Evolutionary conservation across 768 basidiomycete genomes (phyloP).

Genomic region (Suillus decipiens): DNA sequence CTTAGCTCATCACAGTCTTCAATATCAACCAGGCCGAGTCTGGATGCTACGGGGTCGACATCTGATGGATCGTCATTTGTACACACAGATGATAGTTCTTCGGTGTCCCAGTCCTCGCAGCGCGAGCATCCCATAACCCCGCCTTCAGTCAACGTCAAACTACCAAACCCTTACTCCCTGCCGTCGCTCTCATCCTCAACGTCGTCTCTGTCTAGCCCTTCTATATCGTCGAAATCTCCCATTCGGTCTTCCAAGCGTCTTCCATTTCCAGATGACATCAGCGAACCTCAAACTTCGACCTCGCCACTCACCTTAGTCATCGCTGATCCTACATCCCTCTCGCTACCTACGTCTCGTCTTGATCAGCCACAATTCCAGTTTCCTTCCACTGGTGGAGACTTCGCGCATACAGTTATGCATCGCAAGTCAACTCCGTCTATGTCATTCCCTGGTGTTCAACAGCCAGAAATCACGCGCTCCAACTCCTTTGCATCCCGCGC

Average conservation of each 20-base stretch:
- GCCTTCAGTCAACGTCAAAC: slow-evolving; percentile 30
- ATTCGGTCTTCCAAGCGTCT: slow-evolving; percentile 38
- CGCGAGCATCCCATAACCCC: slow-evolving; percentile 37
- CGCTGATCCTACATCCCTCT: slow-evolving; percentile 30
- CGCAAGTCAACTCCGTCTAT: slow-evolving; percentile 40
- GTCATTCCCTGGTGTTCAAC: slow-evolving; percentile 33
- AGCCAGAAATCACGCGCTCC: slow-evolving; percentile 36
- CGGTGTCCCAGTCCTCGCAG: slow-evolving; percentile 33
- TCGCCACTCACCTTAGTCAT: slow-evolving; percentile 30
- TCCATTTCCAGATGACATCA: slow-evolving; percentile 33
- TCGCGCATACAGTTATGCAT: slow-evolving; percentile 30
- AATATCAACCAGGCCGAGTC: slow-evolving; percentile 5
- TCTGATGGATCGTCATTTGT: slow-evolving; percentile 26
- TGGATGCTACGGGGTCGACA: slow-evolving; percentile 15
- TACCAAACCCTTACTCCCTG: slow-evolving; percentile 33
- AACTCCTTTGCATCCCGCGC: slow-evolving; percentile 35
- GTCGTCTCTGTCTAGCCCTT: slow-evolving; percentile 60
- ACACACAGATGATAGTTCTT: slow-evolving; percentile 34
- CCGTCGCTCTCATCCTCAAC: slow-evolving; percentile 59
- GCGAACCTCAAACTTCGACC: slow-evolving; percentile 27
- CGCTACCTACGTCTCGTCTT: slow-evolving; percentile 25
- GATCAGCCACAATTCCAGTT: slow-evolving; percentile 35
- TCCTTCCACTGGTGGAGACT: slow-evolving; percentile 39
- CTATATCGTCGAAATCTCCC: slow-evolving; percentile 48
- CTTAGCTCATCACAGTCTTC: slow-evolving; percentile 6